Evolutionary conservation across 2,329 filamentous ascomycete species (phyloP).

Genomic region (Tolypocladium ovalisporum): DNA sequence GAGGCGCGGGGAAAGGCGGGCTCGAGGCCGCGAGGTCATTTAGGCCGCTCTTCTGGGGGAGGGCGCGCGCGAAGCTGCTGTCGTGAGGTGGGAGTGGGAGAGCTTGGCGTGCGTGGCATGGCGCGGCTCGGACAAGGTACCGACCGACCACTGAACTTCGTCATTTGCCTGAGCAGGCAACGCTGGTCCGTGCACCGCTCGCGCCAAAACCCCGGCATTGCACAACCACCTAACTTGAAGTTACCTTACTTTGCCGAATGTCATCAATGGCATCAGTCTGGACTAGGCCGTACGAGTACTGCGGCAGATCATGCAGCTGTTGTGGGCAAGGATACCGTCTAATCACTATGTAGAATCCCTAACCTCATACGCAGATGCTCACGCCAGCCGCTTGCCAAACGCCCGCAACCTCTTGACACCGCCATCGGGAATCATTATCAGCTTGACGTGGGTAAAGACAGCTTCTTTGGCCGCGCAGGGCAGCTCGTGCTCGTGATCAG

Average conservation of each 20-base stretch:
- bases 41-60: not conserved
- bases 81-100: not conserved
- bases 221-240: not conserved
- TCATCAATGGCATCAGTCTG: not conserved
- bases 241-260: not conserved
- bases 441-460: conserved; percentile 71
- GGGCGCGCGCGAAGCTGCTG: not conserved
- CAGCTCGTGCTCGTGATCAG: conserved; percentile 64
- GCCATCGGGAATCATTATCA: conserved; percentile 88
- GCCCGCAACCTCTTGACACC: conserved; percentile 75
- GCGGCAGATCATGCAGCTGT: not conserved
- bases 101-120: no score
- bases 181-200: conserved; percentile 4
- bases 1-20: not conserved
- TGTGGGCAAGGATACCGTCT: no score
- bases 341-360: no score
- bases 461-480: conserved; percentile 41
- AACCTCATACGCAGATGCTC: no score
- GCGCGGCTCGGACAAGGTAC: conserved; percentile 1
- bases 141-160: not conserved
- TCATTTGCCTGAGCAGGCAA: not conserved
- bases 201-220: not conserved
- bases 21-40: not conserved
- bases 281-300: no score
- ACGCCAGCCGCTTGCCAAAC: conserved; percentile 19